Conservation (phyloP, 1,284 basidiomycete genomes). For the Heterobasidion irregulare region DNA sequence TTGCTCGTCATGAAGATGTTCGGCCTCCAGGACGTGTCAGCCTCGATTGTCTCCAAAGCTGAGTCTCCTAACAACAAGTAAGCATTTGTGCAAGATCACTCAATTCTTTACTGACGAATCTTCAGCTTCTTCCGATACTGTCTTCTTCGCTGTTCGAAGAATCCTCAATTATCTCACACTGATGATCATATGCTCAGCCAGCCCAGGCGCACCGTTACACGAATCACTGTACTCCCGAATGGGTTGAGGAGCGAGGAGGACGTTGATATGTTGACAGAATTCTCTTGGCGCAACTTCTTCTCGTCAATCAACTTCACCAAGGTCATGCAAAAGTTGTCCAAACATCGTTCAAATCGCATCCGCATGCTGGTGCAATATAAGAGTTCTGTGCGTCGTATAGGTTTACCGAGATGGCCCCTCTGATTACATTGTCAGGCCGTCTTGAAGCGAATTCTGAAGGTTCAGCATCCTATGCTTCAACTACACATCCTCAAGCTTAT, state of each 20-base stretch:
- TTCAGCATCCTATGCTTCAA: slow-evolving; percentile 91
- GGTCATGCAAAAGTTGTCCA: slow-evolving; percentile 97
- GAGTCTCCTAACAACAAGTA: slow-evolving; percentile 87
- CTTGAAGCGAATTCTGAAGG: slow-evolving; percentile 89
- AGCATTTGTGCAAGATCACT: slow-evolving; percentile 15
- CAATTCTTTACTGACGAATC: slow-evolving; percentile 7
- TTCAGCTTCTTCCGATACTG: slow-evolving; percentile 94
- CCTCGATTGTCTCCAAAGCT: slow-evolving; percentile 79
- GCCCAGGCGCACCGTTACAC: slow-evolving; percentile 46
- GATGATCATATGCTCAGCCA: slow-evolving; percentile 56
- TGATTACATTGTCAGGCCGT: slow-evolving; percentile 57
- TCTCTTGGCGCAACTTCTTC: slow-evolving; percentile 98
- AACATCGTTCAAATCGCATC: slow-evolving; percentile 90
- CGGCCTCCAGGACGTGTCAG: slow-evolving; percentile 86
- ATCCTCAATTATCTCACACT: slow-evolving; percentile 40
- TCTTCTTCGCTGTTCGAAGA: slow-evolving; percentile 62
- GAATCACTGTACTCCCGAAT: slow-evolving; percentile 51
- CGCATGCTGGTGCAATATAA: slow-evolving; percentile 98
- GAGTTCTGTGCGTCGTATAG: slow-evolving; percentile 65
- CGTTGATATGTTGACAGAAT: slow-evolving; percentile 86
- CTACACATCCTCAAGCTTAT: slow-evolving; percentile 96
- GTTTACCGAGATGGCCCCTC: background rate
- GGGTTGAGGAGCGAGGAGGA: slow-evolving; percentile 76
- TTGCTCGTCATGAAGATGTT: slow-evolving; percentile 97
- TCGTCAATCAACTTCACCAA: slow-evolving; percentile 97